Evolutionary conservation across 2,329 filamentous ascomycete species (phyloP), one percentile per base, ranked within the genome.

Genomic region (Aspergillus felis): DNA sequence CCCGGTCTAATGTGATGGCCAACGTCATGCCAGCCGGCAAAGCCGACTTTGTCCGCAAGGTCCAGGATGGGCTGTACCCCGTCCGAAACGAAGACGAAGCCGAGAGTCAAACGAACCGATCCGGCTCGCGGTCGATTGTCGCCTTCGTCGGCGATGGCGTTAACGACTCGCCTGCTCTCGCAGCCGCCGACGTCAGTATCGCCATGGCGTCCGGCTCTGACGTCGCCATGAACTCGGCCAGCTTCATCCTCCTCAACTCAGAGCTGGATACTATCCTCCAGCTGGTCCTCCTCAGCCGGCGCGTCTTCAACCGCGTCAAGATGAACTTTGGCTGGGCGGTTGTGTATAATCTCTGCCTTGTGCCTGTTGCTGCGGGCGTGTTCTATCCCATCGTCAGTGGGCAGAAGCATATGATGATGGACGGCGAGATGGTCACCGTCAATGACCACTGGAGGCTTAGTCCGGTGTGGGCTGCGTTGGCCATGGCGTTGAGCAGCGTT

Each of bases 401-500:
- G 1, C 75, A 71, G 25, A 70, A 71, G 44, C 55, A 71, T 17
- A 71, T 74, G 4, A 63, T 61, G 54, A 56, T 66, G 35, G 70
- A 66, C 64, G 65, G 69, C 61, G 70, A 73, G 61, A 71, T 67
- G 25, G 66, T 67, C 47, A 66, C 58, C 57, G 70, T 73, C 32
- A 61, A 71, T 59, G 67, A 67, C 10, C 76, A 78, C 52, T 81
- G 78, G 76, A 69, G 78, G 35, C 58, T 82, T 8, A 78, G 77
- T 61, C 80, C 80, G 1, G 79, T 81, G 5, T 97, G 92, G 92
- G 93, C 92, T 4, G 88, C 87, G 63, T 75, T 96, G 71, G 92
- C 92, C 1, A 97, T 97, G 93, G 93, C 93, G 27, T 74, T 92
- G 72, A 96, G 92, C 74, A 93, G 89, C 73, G 87, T 97, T 64